Conservation (phyloP, 2,329 filamentous ascomycete genomes). For the Colletotrichum melonis region DNA sequence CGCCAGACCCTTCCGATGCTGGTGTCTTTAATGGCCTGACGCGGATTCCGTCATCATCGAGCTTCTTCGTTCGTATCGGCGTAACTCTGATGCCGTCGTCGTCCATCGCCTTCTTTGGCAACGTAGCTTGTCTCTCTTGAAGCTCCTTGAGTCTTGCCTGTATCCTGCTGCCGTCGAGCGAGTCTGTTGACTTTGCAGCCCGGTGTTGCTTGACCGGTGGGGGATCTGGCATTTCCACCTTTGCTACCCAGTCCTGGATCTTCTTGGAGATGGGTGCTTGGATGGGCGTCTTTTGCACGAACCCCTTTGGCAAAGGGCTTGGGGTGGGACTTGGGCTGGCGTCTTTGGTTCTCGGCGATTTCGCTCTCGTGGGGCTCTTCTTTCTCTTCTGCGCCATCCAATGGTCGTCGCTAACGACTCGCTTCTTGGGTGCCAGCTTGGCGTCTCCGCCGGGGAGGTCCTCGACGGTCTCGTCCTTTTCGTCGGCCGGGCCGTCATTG, state of each 20-base stretch:
- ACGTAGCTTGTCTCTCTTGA: slow-evolving; percentile 18
- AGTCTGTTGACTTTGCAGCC: slow-evolving; percentile 49
- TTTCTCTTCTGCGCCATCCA: slow-evolving; percentile 76
- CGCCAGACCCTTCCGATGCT: slow-evolving; percentile 23
- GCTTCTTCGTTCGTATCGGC: slow-evolving; percentile 48
- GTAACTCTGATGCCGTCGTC: slow-evolving; percentile 59
- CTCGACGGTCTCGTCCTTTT: slow-evolving; percentile 39
- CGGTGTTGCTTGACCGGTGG: slow-evolving; percentile 48
- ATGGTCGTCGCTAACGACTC: slow-evolving; percentile 92
- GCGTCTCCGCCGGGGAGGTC: slow-evolving; percentile 44
- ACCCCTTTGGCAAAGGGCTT: slow-evolving; percentile 67
- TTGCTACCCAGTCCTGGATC: slow-evolving; percentile 71
- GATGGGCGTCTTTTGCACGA: slow-evolving; percentile 62
- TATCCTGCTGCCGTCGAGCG: slow-evolving; percentile 43
- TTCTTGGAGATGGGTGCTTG: slow-evolving; percentile 69
- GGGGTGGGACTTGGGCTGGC: slow-evolving; percentile 44
- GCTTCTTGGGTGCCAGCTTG: slow-evolving; percentile 81
- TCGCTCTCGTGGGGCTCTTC: slow-evolving; percentile 56
- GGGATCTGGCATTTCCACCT: slow-evolving; percentile 61
- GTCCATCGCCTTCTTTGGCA: slow-evolving; percentile 38
- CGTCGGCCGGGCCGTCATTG: slow-evolving; percentile 44
- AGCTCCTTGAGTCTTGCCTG: slow-evolving; percentile 37
- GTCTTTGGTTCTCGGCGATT: slow-evolving; percentile 44
- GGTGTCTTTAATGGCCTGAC: slow-evolving; percentile 40
- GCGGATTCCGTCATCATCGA: slow-evolving; percentile 48